Conservation (phyloP, 345 rosid genomes). For the Erucastrum elatum region DNA sequence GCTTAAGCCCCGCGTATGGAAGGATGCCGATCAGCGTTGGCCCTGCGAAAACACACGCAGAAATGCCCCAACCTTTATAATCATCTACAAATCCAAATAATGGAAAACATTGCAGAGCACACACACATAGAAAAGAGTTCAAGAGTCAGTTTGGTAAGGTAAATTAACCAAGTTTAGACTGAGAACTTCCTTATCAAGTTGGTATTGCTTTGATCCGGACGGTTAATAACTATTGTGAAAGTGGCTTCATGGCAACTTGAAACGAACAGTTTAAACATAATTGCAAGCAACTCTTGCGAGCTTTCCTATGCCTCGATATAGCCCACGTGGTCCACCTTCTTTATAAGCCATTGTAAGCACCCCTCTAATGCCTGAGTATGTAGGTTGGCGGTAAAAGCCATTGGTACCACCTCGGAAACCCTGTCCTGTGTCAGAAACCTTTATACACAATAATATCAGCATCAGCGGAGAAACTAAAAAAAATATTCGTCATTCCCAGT, state of each 20-base stretch:
- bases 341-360: slow-evolving; percentile 67
- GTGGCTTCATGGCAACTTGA: background rate
- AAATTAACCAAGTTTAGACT: slow-evolving; percentile 6
- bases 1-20: slow-evolving; percentile 93
- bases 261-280: background rate
- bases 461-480: slow-evolving; percentile 12
- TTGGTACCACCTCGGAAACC: slow-evolving; percentile 43
- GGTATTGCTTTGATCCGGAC: background rate
- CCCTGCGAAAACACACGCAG: slow-evolving; percentile 50
- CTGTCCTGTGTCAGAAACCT: slow-evolving; percentile 58
- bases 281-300: background rate
- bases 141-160: slow-evolving; percentile 5
- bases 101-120: background rate
- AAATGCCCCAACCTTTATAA: slow-evolving; percentile 24
- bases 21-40: slow-evolving; percentile 91
- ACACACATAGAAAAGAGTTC: background rate
- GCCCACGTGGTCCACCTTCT: slow-evolving; percentile 80
- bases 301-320: slow-evolving; percentile 78
- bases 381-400: slow-evolving; percentile 51
- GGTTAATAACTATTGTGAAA: background rate
- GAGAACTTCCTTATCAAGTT: background rate
- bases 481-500: background rate
- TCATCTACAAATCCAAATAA: slow-evolving; percentile 20
- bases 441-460: slow-evolving; percentile 19
- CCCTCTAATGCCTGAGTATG: slow-evolving; percentile 69